Evolutionary conservation across 2,329 filamentous ascomycete genomes (phyloP), one percentile per base, ranked within the genome.

Genomic region (Xylariaceae sp.): DNA sequence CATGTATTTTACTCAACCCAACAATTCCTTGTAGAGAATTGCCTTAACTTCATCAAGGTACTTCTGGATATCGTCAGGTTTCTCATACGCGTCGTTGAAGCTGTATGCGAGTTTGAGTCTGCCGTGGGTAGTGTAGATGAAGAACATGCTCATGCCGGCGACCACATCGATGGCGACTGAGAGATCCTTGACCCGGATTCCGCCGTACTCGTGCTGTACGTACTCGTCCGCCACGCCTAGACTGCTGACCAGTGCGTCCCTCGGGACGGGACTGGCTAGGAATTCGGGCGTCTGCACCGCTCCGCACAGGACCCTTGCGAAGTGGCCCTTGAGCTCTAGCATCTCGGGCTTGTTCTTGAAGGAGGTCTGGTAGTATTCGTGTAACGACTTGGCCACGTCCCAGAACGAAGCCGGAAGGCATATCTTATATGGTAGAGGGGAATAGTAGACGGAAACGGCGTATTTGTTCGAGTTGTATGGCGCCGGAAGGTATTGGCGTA

Each of bases 41-140:
- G 38, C n/a, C 36, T 41, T 21, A 2, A 41, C 15, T 26, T 51
- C 46, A 13, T 51, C 44, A 23, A 50, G 15, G 23, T 50, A 50
- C 34, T 7, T 50, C 38, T 47, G 37, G 30, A 50, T 50, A 31
- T 52, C 41, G 21, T 46, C 42, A 7, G 36, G 13, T 9, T 49
- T 40, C 31, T 48, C 46, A 16, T 45, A 55, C 3, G 47, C 52
- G 28, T 59, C 51, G 30, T 57, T 57, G 32, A 55, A 56, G 32
- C 44, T 44, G 18, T 55, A 52, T 7, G 50, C 44, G 4, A 57
- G 37, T 14, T 50, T 46, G 24, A 59, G 38, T 28, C 48, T 44
- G 21, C 48, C 51, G 6, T 43, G 41, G 35, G 54, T 52, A 1
- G 51, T 56, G 28, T 53, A 56, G 3, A 53, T 34, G 33, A 55